Conservation (phyloP, 169 alveolate species). For the Cryptosporidium xiaoi region DNA sequence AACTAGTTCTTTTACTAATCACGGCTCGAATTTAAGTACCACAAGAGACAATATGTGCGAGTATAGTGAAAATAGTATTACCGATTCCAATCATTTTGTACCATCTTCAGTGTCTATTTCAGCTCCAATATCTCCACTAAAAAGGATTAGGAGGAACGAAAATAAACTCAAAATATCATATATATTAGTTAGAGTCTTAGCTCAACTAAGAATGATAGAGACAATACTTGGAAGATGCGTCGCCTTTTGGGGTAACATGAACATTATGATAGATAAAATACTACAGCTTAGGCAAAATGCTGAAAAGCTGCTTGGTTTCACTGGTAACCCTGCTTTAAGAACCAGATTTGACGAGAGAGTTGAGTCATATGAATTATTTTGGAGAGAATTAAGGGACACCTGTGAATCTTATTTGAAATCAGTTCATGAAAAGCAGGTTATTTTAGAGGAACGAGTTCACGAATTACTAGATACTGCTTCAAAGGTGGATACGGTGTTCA, state of each 20-base stretch:
- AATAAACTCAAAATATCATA: conserved; percentile 54
- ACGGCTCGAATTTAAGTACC: no score
- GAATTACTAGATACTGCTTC: conserved; percentile 65
- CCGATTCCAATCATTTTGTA: not conserved
- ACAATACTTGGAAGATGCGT: conserved; percentile 64
- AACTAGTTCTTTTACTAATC: not conserved
- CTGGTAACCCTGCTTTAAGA: conserved; percentile 57
- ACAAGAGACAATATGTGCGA: no score
- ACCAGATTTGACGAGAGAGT: conserved; percentile 73
- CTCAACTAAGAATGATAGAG: conserved; percentile 72
- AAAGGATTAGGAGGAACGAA: conserved; percentile 1
- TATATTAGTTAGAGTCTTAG: conserved; percentile 50
- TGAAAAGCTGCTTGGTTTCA: conserved; percentile 58
- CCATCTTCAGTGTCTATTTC: not conserved
- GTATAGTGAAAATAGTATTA: not conserved
- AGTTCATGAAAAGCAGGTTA: conserved; percentile 24
- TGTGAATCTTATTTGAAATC: conserved; percentile 57
- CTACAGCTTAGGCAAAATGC: conserved; percentile 63
- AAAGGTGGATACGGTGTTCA: conserved; percentile 55
- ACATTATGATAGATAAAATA: conserved; percentile 59
- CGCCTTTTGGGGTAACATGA: conserved; percentile 74
- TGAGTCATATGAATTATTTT: conserved; percentile 36
- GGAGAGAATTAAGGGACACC: conserved; percentile 63
- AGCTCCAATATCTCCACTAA: not conserved
- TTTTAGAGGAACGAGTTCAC: conserved; percentile 56